Evolutionary conservation across 345 rosid species (phyloP), one percentile per base, ranked within the genome.

Genomic region (Balakata baccata): DNA sequence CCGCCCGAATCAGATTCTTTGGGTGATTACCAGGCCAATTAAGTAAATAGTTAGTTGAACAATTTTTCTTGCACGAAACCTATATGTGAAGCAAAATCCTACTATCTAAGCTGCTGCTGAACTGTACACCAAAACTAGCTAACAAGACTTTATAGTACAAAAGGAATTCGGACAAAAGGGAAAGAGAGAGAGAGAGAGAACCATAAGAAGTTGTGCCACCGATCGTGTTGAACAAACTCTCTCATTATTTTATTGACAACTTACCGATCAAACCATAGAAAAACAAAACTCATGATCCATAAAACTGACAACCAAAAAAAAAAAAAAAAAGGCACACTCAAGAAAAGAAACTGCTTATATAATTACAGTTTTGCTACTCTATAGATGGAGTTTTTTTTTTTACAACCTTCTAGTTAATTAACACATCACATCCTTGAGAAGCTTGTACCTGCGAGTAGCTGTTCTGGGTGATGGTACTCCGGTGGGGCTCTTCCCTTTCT

Each of bases 381-480:
- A 80, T 66, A 6, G 56, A 57, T 71, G 60, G 60, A 60, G n/a
- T 43, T 56, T 75, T 54, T 29, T 29, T 29, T 2, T 2, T 29
- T 1, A 29, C 34, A 29, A 1, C 34, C 34, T 29, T 29, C 34
- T 54, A 50, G 11, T 50, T 50, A 54, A 54, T 58, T 83, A 94
- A 78, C 97, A 92, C 98, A 94, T 90, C 67, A 94, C 99, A 79
- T 94, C 99, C 88, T 94, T 94, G 79, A 94, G 99, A 74, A 94
- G 98, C 98, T 94, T 94, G 89, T 94, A 94, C 96, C 98, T 90
- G 71, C 99, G 91, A 18, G 99, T 88, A 3, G 95, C 79, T 0
- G 94, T 70, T 78, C 92, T 76, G 1, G 98, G 97, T 65, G 97
- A 92, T 29, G 97, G 96, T 14, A 79, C 79, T 0, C 94, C 85